phyloP scores from a whole-genome alignment of 495 filamentous ascomycete species.

The Penicillium flavigenum region DNA sequence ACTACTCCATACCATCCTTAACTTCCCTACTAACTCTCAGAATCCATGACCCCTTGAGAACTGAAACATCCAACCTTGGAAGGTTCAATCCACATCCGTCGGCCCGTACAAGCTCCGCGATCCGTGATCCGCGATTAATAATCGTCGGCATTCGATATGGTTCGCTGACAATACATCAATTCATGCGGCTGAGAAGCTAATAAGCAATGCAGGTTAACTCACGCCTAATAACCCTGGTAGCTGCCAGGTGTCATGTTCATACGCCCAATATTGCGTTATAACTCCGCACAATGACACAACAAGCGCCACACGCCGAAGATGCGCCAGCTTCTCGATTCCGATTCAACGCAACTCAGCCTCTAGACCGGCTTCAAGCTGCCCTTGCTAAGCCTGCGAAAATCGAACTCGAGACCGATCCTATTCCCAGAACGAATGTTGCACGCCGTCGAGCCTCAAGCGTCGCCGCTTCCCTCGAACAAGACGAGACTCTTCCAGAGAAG shows the following conservation, averaged over 20 bases:
- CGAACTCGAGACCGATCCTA: conserved; percentile 1
- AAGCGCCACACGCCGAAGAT: conserved; percentile 2
- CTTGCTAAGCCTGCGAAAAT: conserved; percentile 1
- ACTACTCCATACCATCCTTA: not conserved
- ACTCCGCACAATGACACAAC: conserved; percentile 10
- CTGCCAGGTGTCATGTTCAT: not conserved
- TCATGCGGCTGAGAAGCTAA: conserved; percentile 8
- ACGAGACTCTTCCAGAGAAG: conserved; percentile 30
- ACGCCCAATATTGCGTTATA: conserved; percentile 9
- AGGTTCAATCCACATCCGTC: not conserved
- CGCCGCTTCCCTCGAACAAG: conserved; percentile 25
- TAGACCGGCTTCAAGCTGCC: conserved; percentile 14
- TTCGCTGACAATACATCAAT: conserved; percentile 15
- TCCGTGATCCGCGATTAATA: conserved; percentile 25
- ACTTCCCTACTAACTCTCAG: not conserved
- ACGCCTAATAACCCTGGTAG: not conserved
- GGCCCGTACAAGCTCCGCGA: not conserved
- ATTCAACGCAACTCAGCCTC: conserved; percentile 23
- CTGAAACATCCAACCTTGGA: not conserved
- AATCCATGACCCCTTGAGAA: not conserved
- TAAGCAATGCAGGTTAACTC: conserved; percentile 1
- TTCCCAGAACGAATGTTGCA: conserved; percentile 22
- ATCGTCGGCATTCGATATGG: conserved; percentile 18
- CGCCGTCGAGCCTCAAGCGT: conserved; percentile 24
- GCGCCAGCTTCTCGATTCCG: conserved; percentile 12